These are phyloP conservation scores for Infundibulicybe gibba DNA, from an alignment of 768 basidiomycete species.

Conservation along the genomic window DNA sequence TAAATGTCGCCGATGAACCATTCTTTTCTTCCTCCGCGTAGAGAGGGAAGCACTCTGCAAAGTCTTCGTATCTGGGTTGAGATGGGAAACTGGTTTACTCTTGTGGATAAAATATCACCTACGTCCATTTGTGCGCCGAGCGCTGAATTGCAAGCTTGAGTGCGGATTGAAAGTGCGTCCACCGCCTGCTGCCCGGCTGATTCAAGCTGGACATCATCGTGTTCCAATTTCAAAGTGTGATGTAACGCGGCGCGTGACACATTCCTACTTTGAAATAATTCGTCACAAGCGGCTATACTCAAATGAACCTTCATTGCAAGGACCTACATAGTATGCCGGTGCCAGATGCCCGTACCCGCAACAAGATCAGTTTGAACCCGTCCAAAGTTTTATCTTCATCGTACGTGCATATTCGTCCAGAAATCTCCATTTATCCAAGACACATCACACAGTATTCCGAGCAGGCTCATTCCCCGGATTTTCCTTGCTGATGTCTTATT, in stretches of 20 bases:
- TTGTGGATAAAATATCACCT: conserved; percentile 13
- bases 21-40: conserved; percentile 67
- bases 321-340: conserved; percentile 46
- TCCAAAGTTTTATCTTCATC: conserved; percentile 50
- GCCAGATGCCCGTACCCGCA: conserved; percentile 65
- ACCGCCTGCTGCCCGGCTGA: conserved; percentile 48
- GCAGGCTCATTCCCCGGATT: conserved; percentile 50
- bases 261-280: no score
- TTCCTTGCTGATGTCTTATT: conserved; percentile 61
- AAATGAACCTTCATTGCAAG: background rate
- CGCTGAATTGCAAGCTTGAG: conserved; percentile 53
- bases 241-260: no score
- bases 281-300: no score
- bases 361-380: conserved; percentile 59
- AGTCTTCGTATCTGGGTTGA: conserved; percentile 45
- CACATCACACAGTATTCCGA: conserved; percentile 42
- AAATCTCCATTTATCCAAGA: conserved; percentile 11
- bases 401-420: conserved; percentile 28
- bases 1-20: conserved; percentile 55
- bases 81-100: conserved; percentile 1
- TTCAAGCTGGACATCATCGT: conserved; percentile 19
- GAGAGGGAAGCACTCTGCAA: conserved; percentile 62
- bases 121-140: conserved; percentile 60
- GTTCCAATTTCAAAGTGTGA: no score
- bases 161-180: conserved; percentile 54